Evolutionary conservation across 2,329 filamentous ascomycete species (phyloP).

Genomic region (Pseudocercospora cruenta): DNA sequence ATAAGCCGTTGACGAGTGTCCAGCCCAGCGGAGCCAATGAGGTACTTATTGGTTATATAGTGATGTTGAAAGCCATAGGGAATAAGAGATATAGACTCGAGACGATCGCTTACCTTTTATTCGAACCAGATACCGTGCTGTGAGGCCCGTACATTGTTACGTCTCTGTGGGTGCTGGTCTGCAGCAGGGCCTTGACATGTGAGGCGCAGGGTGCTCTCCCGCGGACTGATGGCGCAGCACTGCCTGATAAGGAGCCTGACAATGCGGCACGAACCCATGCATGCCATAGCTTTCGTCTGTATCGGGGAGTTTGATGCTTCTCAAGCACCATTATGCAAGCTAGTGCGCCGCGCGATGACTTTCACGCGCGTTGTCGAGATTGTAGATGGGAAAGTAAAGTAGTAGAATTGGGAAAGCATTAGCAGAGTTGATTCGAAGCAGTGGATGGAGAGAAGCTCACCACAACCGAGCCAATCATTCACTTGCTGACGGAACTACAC

Average conservation of each 20-base stretch:
- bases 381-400: background rate
- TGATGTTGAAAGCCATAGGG: conserved; percentile 9
- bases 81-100: conserved; percentile 6
- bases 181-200: conserved; percentile 4
- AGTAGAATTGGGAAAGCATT: background rate
- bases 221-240: background rate
- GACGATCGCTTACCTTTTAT: conserved; percentile 16
- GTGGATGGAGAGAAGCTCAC: background rate
- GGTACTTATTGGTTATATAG: conserved; percentile 6
- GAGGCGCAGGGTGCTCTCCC: background rate
- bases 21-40: background rate
- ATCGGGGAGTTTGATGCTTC: background rate
- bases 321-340: conserved; percentile 2
- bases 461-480: background rate
- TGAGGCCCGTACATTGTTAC: conserved; percentile 16
- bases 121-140: background rate
- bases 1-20: background rate
- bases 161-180: conserved; percentile 8
- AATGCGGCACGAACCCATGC: conserved; percentile 14
- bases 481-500: background rate
- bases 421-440: background rate
- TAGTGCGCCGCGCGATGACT: background rate
- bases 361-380: background rate
- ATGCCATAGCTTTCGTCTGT: conserved; percentile 1
- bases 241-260: conserved; percentile 11